Evolutionary conservation across 2,329 filamentous ascomycete genomes (phyloP).

Genomic region (Pestalotiopsis sp.): DNA sequence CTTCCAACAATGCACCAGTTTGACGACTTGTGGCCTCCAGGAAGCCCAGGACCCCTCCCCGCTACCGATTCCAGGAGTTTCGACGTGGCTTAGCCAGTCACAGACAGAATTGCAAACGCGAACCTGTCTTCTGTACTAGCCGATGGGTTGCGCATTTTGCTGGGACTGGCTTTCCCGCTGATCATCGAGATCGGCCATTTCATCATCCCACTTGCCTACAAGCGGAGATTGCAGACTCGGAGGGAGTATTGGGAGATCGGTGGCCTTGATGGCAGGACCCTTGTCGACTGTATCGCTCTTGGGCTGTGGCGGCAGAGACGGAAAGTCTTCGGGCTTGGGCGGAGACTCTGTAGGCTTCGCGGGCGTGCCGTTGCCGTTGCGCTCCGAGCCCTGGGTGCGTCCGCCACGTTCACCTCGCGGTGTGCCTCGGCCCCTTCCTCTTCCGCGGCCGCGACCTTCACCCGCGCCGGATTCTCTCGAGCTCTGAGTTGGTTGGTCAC

Average conservation of each 20-base stretch:
- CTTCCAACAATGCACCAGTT: neutral
- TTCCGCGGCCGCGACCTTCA: constrained; percentile 33
- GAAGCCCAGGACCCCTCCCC: neutral
- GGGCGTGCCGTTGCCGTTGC: constrained; percentile 15
- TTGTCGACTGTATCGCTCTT: constrained; percentile 28
- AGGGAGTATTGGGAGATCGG: constrained; percentile 24
- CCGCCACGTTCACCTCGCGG: constrained; percentile 28
- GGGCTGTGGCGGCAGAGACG: constrained; percentile 33
- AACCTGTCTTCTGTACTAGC: neutral
- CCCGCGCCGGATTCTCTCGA: constrained; percentile 28
- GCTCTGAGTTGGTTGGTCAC: constrained; percentile 10
- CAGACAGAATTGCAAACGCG: neutral
- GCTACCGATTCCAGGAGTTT: neutral
- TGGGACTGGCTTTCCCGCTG: neutral
- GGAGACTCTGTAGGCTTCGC: constrained; percentile 25
- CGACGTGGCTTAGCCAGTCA: neutral
- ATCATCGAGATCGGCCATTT: constrained; percentile 53
- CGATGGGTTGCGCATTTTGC: constrained; percentile 16
- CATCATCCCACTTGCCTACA: constrained; percentile 56
- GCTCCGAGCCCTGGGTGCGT: constrained; percentile 18
- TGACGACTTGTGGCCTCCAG: neutral
- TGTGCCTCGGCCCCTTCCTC: constrained; percentile 31
- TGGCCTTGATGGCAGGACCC: constrained; percentile 10
- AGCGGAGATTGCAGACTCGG: constrained; percentile 34
- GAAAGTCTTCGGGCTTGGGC: constrained; percentile 39